Conservation (phyloP, 2,329 filamentous ascomycete genomes). For the Pseudocercospora musae region DNA sequence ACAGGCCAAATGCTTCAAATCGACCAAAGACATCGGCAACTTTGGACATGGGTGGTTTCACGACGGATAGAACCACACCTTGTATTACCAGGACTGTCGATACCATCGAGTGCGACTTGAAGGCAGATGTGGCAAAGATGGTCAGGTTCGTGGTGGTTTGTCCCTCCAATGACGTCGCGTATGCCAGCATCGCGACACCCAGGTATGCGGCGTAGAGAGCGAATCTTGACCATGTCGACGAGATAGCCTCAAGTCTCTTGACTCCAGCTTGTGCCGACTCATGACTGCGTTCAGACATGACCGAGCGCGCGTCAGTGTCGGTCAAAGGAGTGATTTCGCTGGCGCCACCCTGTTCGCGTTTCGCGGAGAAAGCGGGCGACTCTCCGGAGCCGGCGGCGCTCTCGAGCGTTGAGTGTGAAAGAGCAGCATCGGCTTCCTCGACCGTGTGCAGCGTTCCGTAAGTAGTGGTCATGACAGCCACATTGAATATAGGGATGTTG, state of each 20-base stretch:
- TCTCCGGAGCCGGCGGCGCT: slow-evolving; percentile 13
- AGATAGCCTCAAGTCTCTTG: slow-evolving; percentile 48
- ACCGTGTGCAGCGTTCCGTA: slow-evolving; percentile 22
- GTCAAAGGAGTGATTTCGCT: slow-evolving; percentile 15
- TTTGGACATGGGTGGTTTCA: slow-evolving; percentile 61
- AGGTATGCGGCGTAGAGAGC: slow-evolving; percentile 49
- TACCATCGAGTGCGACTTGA: slow-evolving; percentile 61
- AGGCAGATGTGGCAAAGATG: slow-evolving; percentile 64
- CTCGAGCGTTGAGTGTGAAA: slow-evolving; percentile 20
- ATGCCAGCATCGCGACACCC: slow-evolving; percentile 50
- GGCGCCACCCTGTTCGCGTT: slow-evolving; percentile 19
- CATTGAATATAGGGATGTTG: slow-evolving; percentile 11
- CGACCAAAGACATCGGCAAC: slow-evolving; percentile 62
- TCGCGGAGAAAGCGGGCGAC: slow-evolving; percentile 13
- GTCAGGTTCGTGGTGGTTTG: slow-evolving; percentile 61
- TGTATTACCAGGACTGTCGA: slow-evolving; percentile 64
- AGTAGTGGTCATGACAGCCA: slow-evolving; percentile 13
- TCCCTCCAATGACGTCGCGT: slow-evolving; percentile 63
- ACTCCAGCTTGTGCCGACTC: slow-evolving; percentile 46
- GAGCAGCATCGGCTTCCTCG: slow-evolving; percentile 10
- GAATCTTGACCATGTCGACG: slow-evolving; percentile 48
- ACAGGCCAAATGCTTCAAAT: slow-evolving; percentile 56
- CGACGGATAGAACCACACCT: slow-evolving; percentile 59
- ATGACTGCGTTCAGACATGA: slow-evolving; percentile 27
- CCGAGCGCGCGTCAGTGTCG: slow-evolving; percentile 21